phyloP scores from a whole-genome alignment of 2,329 filamentous ascomycete species.

The Colletotrichum costaricense region DNA sequence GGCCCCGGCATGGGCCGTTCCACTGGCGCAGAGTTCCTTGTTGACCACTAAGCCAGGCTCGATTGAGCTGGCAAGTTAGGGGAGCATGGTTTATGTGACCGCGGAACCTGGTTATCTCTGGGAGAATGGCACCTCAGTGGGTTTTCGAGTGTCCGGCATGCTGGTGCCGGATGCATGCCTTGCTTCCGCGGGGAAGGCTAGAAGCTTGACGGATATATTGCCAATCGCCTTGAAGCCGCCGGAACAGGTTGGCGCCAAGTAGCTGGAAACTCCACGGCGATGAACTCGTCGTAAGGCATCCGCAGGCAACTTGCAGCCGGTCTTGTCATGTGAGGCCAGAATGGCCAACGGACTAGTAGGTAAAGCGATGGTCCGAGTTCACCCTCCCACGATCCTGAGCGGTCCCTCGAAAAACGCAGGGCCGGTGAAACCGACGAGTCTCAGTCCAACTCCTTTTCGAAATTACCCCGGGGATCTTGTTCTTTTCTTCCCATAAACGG shows the following conservation, averaged over 20 bases:
- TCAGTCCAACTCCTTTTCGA: not conserved
- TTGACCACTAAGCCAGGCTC: not conserved
- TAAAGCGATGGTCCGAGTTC: not conserved
- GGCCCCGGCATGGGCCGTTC: constrained; percentile 17
- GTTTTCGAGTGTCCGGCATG: not conserved
- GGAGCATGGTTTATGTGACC: not conserved
- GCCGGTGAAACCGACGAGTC: not conserved
- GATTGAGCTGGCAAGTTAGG: not conserved
- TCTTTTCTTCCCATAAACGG: not conserved
- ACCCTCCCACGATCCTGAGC: not conserved
- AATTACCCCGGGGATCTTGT: not conserved
- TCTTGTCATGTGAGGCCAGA: not conserved
- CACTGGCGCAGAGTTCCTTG: not conserved
- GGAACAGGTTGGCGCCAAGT: not conserved
- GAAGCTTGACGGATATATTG: constrained; percentile 1
- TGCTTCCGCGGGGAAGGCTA: not conserved
- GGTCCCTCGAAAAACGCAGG: not conserved
- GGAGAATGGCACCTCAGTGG: not conserved
- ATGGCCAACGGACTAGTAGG: not conserved
- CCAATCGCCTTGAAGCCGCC: not conserved
- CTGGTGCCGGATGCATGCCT: constrained; percentile 1
- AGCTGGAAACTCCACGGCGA: not conserved
- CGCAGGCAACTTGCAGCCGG: not conserved
- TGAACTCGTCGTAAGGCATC: not conserved
- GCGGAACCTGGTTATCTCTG: not conserved